Evolutionary conservation across 129 eudicot genomes (phyloP), one percentile per base, ranked within the genome.

Genomic region (Lactuca sativa): DNA sequence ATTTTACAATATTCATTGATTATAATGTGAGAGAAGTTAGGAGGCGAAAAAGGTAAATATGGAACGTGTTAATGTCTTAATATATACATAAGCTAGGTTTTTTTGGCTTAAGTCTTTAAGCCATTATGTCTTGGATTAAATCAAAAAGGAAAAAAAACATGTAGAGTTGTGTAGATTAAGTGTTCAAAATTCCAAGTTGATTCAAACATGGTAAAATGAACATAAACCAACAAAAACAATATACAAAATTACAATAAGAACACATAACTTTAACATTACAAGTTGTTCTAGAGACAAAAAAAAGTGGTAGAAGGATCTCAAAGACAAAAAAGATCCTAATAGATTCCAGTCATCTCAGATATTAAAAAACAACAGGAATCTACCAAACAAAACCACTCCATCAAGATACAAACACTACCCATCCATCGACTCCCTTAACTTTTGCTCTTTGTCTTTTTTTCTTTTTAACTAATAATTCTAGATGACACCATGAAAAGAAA

Each of bases 281-380:
- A 61, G 70, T 75, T 67, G 8, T 70, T 51, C 64, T 67, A 56
- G 4, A 54, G 59, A 56, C 49, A 69, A 57, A 69, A 21, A 21
- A 62, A 61, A 58, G 70, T 63, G 56, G 73, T 74, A 80, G 80
- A 69, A 80, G 80, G 83, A 80, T 80, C 84, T 80, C 62, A 59
- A 64, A 32, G 33, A 64, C 70, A 56, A 63, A 71, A 47, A 74
- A 80, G 80, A 80, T 70, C 84, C 81, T 64, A 73, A 78, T 78
- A 64, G 70, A 78, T 72, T 64, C 74, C 69, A 41, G 82, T 72
- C 53, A 65, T 25, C 59, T 71, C 74, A 66, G 1, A 69, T 38
- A 33, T 14, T 34, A 16, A 77, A 77, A 57, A 66, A 66, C 69
- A 58, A 76, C 62, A 71, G 53, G 81, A 65, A 75, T 75, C 75